phyloP scores from a whole-genome alignment of 768 basidiomycete species.

The Austroboletus festivus region DNA sequence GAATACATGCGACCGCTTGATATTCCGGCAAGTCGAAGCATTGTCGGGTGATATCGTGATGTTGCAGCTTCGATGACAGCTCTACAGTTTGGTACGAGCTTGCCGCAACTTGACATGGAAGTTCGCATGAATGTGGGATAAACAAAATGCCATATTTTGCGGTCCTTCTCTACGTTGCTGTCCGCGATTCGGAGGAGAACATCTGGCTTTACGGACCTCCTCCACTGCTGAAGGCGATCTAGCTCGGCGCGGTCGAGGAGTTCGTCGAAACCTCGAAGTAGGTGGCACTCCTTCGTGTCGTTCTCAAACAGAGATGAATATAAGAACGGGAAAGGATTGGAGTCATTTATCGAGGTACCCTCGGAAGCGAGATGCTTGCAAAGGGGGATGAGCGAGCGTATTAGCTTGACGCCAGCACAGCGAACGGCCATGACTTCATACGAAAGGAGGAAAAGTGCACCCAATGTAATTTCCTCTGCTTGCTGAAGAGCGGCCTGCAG shows the following conservation, averaged over 20 bases:
- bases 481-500: conserved; percentile 42
- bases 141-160: conserved; percentile 70
- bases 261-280: conserved; percentile 63
- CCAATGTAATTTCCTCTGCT: conserved; percentile 64
- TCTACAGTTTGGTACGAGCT: conserved; percentile 50
- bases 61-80: conserved; percentile 67
- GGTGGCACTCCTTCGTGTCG: conserved; percentile 41
- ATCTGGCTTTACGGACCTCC: conserved; percentile 51
- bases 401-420: conserved; percentile 57
- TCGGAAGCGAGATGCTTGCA: conserved; percentile 42
- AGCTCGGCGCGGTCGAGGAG: conserved; percentile 59
- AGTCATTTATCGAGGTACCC: conserved; percentile 25
- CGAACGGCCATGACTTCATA: conserved; percentile 51
- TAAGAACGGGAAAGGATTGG: conserved; percentile 30
- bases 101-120: conserved; percentile 47
- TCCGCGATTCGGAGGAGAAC: conserved; percentile 68
- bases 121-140: conserved; percentile 63
- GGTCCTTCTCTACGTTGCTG: conserved; percentile 64
- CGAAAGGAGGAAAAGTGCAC: conserved; percentile 71
- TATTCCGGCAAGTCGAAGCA: conserved; percentile 72
- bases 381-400: conserved; percentile 55
- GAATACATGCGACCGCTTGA: conserved; percentile 42
- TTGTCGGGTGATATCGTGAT: conserved; percentile 65
- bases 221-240: conserved; percentile 65
- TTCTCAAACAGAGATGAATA: conserved; percentile 56